Base-by-base conservation (phyloP, 2,329 filamentous ascomycete species). In the Fusarium drepaniforme region DNA sequence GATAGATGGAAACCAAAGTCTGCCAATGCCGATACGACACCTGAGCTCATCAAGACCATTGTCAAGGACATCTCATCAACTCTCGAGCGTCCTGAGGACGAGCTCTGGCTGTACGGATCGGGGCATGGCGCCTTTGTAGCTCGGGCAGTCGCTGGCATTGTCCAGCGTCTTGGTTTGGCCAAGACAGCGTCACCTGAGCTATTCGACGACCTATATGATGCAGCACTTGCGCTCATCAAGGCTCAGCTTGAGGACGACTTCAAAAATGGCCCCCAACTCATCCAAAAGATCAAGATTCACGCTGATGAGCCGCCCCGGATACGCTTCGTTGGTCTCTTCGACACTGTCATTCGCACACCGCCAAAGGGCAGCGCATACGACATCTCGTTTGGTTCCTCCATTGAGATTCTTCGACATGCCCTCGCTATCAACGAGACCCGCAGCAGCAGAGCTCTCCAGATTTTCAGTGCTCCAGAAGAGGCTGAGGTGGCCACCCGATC, bases 91-190 rank as follows among this genome's bases (percentile, higher is more conserved):
- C 64, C 72, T 8, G 61, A 79, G 46, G 77, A 79, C 12, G 77
- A 79, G 33, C 73, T 79, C 1, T 79, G 77, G 77, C 18, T 79
- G 0, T 79, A 75, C 35, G 77, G 77, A 3, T 79, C 77, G 13
- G 77, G 77, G 0, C 77, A 75, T 4, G 77, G 77, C 2, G 77
- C 69, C 13, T 79, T 71, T 16, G 59, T 79, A 5, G 76, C 67
- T 7, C 75, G 74, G 2, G 75, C 77, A 7, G 77, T 77, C 11
- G 77, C 77, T 28, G 74, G 77, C 4, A 67, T 79, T 4, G 66
- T 79, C 8, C 69, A 78, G 38, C 72, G 64, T 1, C 59, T 79
- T 28, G 77, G 77, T 2, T 25, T 79, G 1, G 69, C 73, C 0
- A 62, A 60, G 18, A 25, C 70, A 5, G 18, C 62, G 8, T 33